Evolutionary conservation across 1,139 yeast species (phyloP).

Genomic region (Saccharomycopsis hybrid): DNA sequence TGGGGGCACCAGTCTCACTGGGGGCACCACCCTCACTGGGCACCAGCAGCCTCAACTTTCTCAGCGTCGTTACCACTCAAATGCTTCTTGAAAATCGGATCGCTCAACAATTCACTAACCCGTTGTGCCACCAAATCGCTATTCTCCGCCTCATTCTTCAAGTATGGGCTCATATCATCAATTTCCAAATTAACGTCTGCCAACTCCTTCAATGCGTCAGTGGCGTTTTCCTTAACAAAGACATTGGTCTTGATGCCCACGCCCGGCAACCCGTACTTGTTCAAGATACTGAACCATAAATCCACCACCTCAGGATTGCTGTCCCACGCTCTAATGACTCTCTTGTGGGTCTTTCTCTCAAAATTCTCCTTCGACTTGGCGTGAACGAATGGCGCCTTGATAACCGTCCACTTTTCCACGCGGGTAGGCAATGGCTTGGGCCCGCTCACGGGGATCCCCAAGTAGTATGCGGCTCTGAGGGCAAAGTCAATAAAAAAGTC

Average conservation of each 20-base stretch:
- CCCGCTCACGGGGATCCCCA: constrained; percentile 77
- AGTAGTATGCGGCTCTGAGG: constrained; percentile 79
- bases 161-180: constrained; percentile 19
- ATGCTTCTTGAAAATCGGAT: constrained; percentile 53
- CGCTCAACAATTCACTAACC: constrained; percentile 65
- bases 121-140: constrained; percentile 63
- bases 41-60: constrained; percentile 2
- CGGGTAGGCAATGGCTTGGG: constrained; percentile 62
- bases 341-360: constrained; percentile 77
- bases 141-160: constrained; percentile 26
- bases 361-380: constrained; percentile 94
- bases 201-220: constrained; percentile 32
- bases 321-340: constrained; percentile 71
- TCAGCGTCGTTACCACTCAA: constrained; percentile 5
- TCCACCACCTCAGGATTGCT: constrained; percentile 82
- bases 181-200: constrained; percentile 26
- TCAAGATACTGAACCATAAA: constrained; percentile 70
- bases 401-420: constrained; percentile 90
- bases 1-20: no score
- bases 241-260: constrained; percentile 77
- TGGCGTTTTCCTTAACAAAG: constrained; percentile 51
- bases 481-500: constrained; percentile 82
- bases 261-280: constrained; percentile 73
- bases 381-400: constrained; percentile 87
- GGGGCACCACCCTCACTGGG: no score